Base-by-base conservation (phyloP, 192 early-diverging fungal species). In the Coemansia interrupta region DNA sequence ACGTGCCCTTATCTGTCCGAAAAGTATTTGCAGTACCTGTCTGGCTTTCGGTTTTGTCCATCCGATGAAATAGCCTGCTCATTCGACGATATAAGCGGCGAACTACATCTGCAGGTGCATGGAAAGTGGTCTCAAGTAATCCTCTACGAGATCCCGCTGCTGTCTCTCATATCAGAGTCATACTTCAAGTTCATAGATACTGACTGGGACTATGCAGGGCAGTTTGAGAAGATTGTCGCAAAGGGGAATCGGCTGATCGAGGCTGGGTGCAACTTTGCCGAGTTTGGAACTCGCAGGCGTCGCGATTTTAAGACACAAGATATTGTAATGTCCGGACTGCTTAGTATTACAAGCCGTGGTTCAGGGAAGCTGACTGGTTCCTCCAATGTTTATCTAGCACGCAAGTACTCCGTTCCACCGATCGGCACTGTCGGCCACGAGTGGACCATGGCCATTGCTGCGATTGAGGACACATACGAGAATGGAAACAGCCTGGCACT, bases 221-320 rank as follows among this genome's bases (percentile, higher is more conserved):
- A 91, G 58, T 54, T 60, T 4, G 86, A 87, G 48, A 50, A 60
- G 0, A 83, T 82, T 5, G 19, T 47, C 1, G 49, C 46, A 19
- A 91, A 92, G 66, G 68, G 81, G 1, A 41, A 61, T n/a, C 12
- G 43, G 18, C 70, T 92, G 0, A 57, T 82, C 10, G 53, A 71
- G 5, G 73, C 73, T 1, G 87, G 87, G 10, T 88, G 87, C 61
- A 71, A 52, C 22, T 91, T 92, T 72, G 83, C 87, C 19, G 90
- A 92, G 54, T 91, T 92, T 82, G 90, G 90, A 23, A 91, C 89
- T 0, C 66, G 89, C 6, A 63, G 89, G 26, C 76, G 90, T 13
- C 83, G 88, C 2, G 82, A 86, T 55, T 86, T 83, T 58, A 66
- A 72, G 20, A 85, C 88, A 0, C 88, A 89, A 23, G 72, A 87